Conservation (phyloP, 2,329 filamentous ascomycete species). For the Trichoderma harzianum region DNA sequence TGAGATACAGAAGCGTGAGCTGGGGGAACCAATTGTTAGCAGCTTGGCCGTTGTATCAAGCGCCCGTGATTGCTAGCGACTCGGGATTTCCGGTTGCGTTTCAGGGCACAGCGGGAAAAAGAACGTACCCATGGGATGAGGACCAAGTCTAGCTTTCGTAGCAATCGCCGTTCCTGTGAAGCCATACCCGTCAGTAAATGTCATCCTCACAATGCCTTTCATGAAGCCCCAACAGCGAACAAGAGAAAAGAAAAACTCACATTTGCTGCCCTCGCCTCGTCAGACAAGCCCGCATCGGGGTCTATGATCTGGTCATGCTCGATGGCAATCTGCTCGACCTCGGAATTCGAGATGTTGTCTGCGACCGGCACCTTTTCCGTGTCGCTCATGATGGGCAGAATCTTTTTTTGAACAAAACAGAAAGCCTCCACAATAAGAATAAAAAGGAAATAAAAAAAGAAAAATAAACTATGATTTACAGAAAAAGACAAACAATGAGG, state of each 20-base stretch:
- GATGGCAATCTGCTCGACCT: constrained; percentile 27
- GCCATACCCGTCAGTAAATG: neutral
- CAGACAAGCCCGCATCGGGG: constrained; percentile 60
- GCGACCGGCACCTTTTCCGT: constrained; percentile 30
- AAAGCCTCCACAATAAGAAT: neutral
- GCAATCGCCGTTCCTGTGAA: constrained; percentile 55
- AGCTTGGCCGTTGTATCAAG: neutral
- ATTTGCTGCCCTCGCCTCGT: constrained; percentile 58
- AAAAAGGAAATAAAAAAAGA: neutral
- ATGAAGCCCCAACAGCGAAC: neutral
- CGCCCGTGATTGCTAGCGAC: neutral
- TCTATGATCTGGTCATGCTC: constrained; percentile 34
- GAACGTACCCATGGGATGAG: constrained; percentile 56
- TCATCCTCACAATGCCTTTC: neutral
- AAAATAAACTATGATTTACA: neutral
- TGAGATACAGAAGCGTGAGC: constrained; percentile 69
- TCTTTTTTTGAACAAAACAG: neutral
- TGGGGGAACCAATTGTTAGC: constrained; percentile 23
- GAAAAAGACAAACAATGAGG: constrained; percentile 4
- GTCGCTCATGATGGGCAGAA: constrained; percentile 32
- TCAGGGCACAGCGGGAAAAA: neutral
- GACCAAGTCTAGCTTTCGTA: constrained; percentile 59
- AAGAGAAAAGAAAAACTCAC: constrained; percentile 43
- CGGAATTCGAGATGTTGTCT: constrained; percentile 30
- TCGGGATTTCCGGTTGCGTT: neutral